Percentiles rank a stretch among this genome's conserved stretches.
phyloP scores from a whole-genome alignment of 2,329 filamentous ascomycete species.

The Fusarium decemcellulare region DNA sequence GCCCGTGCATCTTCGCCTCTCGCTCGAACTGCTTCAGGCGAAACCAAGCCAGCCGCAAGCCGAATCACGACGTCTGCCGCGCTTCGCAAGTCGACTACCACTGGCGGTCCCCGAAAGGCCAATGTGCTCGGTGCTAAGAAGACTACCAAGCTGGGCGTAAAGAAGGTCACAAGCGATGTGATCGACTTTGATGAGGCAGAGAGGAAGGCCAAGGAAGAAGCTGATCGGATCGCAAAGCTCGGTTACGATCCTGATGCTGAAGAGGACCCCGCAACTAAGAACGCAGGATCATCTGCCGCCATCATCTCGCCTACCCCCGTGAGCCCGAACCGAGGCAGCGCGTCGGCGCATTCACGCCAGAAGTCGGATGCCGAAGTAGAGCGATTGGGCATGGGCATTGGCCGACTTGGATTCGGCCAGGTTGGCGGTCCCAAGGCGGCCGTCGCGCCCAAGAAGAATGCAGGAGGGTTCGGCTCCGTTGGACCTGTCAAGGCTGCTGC shows the following conservation, averaged over 20 bases:
- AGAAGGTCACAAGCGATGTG: conserved; percentile 85
- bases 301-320: conserved; percentile 83
- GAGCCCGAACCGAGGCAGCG: conserved; percentile 72
- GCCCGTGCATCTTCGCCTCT: conserved; percentile 90
- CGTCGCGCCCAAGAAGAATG: conserved; percentile 75
- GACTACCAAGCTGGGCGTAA: conserved; percentile 86
- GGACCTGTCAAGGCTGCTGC: conserved; percentile 78
- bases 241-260: conserved; percentile 96
- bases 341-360: conserved; percentile 69
- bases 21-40: conserved; percentile 69
- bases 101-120: conserved; percentile 80
- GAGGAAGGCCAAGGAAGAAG: conserved; percentile 97
- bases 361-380: conserved; percentile 86
- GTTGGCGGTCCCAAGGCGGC: conserved; percentile 75
- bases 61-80: conserved; percentile 83
- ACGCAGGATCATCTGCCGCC: conserved; percentile 66
- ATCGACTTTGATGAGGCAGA: conserved; percentile 99
- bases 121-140: conserved; percentile 92
- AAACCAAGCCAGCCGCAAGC: conserved; percentile 73
- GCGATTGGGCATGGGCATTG: conserved; percentile 89
- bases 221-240: conserved; percentile 93
- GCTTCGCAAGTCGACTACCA: conserved; percentile 80
- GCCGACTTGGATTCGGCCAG: conserved; percentile 89
- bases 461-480: conserved; percentile 89
- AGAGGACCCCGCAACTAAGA: conserved; percentile 64